Base-by-base conservation (phyloP, 2,329 filamentous ascomycete genomes). In the Amphichorda felina region DNA sequence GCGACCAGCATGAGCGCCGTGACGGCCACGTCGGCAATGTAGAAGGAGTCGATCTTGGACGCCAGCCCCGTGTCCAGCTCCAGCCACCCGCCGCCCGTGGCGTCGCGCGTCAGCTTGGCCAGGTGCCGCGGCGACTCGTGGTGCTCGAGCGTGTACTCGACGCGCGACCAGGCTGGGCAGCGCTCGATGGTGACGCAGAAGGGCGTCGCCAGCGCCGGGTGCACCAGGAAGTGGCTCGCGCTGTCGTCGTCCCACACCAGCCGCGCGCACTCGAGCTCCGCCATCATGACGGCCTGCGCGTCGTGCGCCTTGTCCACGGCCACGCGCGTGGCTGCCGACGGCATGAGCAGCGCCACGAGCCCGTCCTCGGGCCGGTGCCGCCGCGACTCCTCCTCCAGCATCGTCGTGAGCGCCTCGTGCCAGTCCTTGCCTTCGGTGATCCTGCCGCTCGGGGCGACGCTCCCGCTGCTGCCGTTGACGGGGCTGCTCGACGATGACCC, bases 181-280 rank as follows among this genome's bases (percentile, higher is more conserved):
- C 72, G 66, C 50, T 73, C 68, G 31, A 79, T 60, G 1, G 70
- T 67, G 25, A 79, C 61, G 50, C 71, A 68, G 50, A 80, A 80
- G 1, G 75, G 75, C 29, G 71, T 69, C n/a, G 70, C 68, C 14
- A 79, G 62, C 0, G 73, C 70, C 2, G 73, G 73, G 49, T 79
- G 75, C 19, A 71, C 72, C n/a, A 80, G 61, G 51, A 73, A 80
- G 52, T 77, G 68, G 45, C 60, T 68, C 5, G 57, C 53, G 38
- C 61, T 68, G 47, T 80, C 75, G 21, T 72, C 69, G 47, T 80
- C 75, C 72, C 79, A 86, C n/a, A 82, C 73, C 2, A 88, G 68
- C 3, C 77, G 68, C 17, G 75, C 82, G 45, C 74, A 77, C 56
- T 86, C 80, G 22, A 71, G 67, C 50, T 82, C 75, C 1, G 80